Conservation (phyloP, 176 grass and related monocot species). For the Avena atlantica region DNA sequence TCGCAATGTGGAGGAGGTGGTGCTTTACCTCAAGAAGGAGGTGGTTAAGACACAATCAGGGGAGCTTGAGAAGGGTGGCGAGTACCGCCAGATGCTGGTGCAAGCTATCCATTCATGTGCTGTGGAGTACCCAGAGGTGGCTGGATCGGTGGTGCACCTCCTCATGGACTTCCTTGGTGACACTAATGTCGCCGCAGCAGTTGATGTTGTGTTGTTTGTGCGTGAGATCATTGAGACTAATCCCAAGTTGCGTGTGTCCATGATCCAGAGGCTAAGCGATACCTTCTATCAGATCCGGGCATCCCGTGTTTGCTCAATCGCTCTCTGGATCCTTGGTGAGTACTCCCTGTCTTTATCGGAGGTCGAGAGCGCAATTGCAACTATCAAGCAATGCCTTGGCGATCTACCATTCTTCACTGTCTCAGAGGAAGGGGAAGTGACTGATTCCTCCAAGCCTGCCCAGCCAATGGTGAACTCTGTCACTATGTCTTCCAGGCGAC, state of each 20-base stretch:
- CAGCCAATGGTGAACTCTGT: conserved; percentile 47
- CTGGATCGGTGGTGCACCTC: conserved; percentile 69
- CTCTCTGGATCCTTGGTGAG: conserved; percentile 79
- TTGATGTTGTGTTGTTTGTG: conserved; percentile 77
- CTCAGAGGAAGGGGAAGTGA: conserved; percentile 58
- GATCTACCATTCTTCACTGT: conserved; percentile 69
- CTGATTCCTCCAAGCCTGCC: conserved; percentile 51
- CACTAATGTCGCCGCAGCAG: conserved; percentile 62
- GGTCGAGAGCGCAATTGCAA: conserved; percentile 63
- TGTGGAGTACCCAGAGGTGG: conserved; percentile 67
- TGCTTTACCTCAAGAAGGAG: conserved; percentile 81
- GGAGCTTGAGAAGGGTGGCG: conserved; percentile 64
- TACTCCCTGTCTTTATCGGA: conserved; percentile 73
- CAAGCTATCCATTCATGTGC: conserved; percentile 74
- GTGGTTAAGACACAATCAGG: conserved; percentile 73
- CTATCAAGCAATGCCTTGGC: conserved; percentile 74
- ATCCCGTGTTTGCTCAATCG: conserved; percentile 61
- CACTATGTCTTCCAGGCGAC: conserved; percentile 61
- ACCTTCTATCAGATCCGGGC: conserved; percentile 81
- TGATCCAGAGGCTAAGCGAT: conserved; percentile 73
- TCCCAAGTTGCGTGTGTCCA: conserved; percentile 74
- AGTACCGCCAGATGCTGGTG: conserved; percentile 81
- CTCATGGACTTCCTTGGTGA: conserved; percentile 90
- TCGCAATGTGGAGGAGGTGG: conserved; percentile 73
- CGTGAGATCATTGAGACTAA: conserved; percentile 84